Percentiles rank a stretch among this genome's conserved stretches.
Conservation (phyloP, 225 moss, liverwort and hornwort species). For the Takakia lepidozioides region DNA sequence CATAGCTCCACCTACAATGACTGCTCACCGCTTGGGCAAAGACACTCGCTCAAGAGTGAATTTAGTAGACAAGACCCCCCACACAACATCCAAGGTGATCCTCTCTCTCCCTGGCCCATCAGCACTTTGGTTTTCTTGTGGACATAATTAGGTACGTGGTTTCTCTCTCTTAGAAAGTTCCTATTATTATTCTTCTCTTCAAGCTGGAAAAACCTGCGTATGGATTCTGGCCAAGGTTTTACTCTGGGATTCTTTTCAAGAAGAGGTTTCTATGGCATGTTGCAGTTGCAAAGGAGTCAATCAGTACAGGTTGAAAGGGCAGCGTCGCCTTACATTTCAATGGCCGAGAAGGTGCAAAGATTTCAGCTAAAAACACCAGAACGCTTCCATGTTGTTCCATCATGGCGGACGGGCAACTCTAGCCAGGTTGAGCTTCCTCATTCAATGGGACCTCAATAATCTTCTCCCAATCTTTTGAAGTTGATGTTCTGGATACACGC, state of each 20-base stretch:
- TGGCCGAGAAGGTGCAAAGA: slow-evolving; percentile 79
- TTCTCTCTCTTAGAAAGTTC: too few relatives aligned
- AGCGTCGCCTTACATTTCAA: slow-evolving; percentile 73
- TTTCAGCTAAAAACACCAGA: slow-evolving; percentile 91
- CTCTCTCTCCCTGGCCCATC: not conserved
- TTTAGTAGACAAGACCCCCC: slow-evolving; percentile 16
- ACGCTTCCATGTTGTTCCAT: slow-evolving; percentile 68
- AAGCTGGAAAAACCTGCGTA: too few relatives aligned
- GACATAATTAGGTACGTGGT: too few relatives aligned
- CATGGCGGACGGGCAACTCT: slow-evolving; percentile 19
- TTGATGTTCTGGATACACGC: too few relatives aligned
- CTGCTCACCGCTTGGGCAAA: slow-evolving; percentile 68
- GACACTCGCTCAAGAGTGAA: slow-evolving; percentile 48
- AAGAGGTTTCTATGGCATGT: too few relatives aligned
- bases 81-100: slow-evolving; percentile 21
- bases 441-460: too few relatives aligned
- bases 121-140: too few relatives aligned
- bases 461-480: too few relatives aligned
- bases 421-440: slow-evolving; percentile 58
- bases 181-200: too few relatives aligned
- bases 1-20: slow-evolving; percentile 20
- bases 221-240: too few relatives aligned
- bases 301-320: slow-evolving; percentile 32
- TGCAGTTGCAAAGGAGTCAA: slow-evolving; percentile 15
- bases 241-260: too few relatives aligned